A percentile compares a stretch with the other conserved stretches of the same genome.
phyloP scores from a whole-genome alignment of 306 rosid species.

The Cucurbita moschata region DNA sequence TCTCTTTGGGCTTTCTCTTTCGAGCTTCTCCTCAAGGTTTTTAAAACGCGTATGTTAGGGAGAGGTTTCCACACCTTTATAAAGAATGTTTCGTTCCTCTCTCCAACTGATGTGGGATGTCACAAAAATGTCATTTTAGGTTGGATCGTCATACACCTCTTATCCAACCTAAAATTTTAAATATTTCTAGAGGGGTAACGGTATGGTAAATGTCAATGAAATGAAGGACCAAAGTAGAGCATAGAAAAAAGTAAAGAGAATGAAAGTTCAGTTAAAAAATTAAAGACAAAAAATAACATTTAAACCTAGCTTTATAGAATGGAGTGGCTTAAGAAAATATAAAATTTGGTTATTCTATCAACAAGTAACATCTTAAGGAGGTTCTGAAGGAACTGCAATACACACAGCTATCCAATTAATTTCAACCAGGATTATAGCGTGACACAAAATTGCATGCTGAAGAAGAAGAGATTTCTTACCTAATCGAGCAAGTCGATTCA shows the following conservation, averaged over 20 bases:
- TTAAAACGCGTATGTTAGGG: too few relatives aligned
- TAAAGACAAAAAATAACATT: not conserved
- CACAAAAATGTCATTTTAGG: not conserved
- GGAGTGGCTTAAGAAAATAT: not conserved
- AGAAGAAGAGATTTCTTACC: conserved; percentile 39
- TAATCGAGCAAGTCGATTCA: conserved; percentile 78
- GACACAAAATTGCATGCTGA: not conserved
- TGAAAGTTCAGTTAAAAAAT: not conserved
- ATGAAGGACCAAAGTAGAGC: not conserved
- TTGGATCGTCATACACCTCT: not conserved
- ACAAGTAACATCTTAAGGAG: not conserved
- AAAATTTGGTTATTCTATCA: not conserved
- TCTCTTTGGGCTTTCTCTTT: too few relatives aligned
- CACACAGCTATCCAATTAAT: not conserved
- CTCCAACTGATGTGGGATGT: too few relatives aligned
- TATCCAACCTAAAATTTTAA: not conserved
- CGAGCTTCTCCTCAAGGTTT: too few relatives aligned
- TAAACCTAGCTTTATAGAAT: not conserved
- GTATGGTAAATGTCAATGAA: not conserved
- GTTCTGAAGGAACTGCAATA: not conserved
- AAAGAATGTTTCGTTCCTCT: too few relatives aligned
- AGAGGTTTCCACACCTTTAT: too few relatives aligned
- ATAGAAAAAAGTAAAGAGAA: not conserved
- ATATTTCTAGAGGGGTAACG: not conserved
- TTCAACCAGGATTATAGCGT: not conserved